Evolutionary conservation across 2,329 filamentous ascomycete genomes (phyloP), one percentile per base, ranked within the genome.

Genomic region (Parascedosporium putredinis): DNA sequence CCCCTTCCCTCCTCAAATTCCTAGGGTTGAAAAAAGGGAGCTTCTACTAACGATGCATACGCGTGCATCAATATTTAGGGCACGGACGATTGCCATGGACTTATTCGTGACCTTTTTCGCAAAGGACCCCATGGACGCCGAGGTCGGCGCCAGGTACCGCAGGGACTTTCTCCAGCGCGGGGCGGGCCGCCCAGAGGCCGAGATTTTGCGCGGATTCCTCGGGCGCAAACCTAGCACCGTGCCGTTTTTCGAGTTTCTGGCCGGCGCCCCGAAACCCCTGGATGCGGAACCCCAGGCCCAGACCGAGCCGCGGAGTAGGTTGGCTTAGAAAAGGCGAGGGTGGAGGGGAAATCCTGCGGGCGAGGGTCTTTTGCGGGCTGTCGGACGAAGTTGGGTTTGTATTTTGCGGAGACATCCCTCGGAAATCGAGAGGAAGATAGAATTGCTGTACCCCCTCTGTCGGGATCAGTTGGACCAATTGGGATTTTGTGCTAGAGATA

Each of bases 201-300:
- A 47, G 22, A 45, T 48, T 9, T 23, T 53, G 14, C 12, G 20
- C 3, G 44, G n/a, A 16, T 44, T 49, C 36, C 42, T 51, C 2
- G 43, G 51, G 3, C 49, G 50, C 22, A 43, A 47, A 25, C 49
- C 49, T 2, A 51, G 46, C 10, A 49, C 33, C 14, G 34, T 42
- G 4, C 33, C 46, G 2, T 49, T 34, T 34, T 42, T 49, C 33
- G 34, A 36, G 4, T 36, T 49, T 12, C 12, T 36, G 9, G 22
- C 14, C 46, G 23, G 25, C 16, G 20, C 36, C 14, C 36, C 36
- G n/a, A 40, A 40, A 18, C 36, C 36, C 4, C 5, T n/a, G 20
- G 12, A 20, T 18, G n/a, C 36, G 5, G 14, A n/a, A 40, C 20
- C 36, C 36, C 9, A n/a, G 20, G 8, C 36, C 36, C 14, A 40